phyloP scores from a whole-genome alignment of 148 eudicot genomes.

The Tetragonia tetragonoides region DNA sequence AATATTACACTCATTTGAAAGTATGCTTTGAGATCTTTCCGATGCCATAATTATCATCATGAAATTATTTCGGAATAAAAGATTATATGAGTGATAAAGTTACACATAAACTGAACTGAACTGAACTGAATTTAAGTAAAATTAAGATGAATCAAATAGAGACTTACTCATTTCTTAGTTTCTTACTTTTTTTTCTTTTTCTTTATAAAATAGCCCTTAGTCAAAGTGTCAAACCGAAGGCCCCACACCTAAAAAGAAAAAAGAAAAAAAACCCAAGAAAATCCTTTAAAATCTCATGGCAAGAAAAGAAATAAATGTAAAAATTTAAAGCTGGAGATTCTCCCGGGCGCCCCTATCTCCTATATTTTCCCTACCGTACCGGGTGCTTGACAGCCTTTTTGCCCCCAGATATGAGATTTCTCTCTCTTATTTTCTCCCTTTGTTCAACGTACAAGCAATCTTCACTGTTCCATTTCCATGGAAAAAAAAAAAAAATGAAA shows the following conservation, averaged over 20 bases:
- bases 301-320: background rate
- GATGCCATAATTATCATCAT: too few relatives aligned
- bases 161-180: too few relatives aligned
- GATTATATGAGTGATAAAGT: too few relatives aligned
- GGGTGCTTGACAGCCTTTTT: background rate
- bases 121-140: too few relatives aligned
- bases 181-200: too few relatives aligned
- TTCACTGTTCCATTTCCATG: slow-evolving; percentile 13
- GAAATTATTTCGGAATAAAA: too few relatives aligned
- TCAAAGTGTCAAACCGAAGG: too few relatives aligned
- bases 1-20: too few relatives aligned
- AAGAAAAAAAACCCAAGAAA: background rate
- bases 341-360: background rate
- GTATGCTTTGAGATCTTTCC: too few relatives aligned
- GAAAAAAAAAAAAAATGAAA: background rate
- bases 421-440: background rate
- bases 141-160: too few relatives aligned
- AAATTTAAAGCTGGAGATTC: background rate
- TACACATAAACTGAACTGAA: too few relatives aligned
- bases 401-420: background rate
- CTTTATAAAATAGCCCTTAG: too few relatives aligned
- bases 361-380: background rate
- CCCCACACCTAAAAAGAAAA: background rate
- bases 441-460: background rate
- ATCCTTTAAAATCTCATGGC: background rate